phyloP scores from a whole-genome alignment of 1,284 basidiomycete species.

The Cryptococcus sp. region DNA sequence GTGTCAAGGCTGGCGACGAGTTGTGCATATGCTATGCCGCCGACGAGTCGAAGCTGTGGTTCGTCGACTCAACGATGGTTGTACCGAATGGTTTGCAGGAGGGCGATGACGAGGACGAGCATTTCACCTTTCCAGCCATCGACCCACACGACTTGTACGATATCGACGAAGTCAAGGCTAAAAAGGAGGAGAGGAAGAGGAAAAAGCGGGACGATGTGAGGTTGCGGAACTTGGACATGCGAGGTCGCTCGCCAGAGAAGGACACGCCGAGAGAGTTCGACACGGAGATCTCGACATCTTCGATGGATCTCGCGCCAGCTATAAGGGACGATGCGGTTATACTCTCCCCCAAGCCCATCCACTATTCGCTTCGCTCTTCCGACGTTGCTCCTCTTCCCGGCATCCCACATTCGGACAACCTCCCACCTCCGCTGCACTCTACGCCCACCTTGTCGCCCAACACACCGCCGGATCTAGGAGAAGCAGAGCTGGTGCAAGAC shows the following conservation, averaged over 20 bases:
- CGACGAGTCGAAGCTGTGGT: constrained; percentile 46
- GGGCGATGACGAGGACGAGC: background rate
- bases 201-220: constrained; percentile 1
- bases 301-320: background rate
- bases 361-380: background rate
- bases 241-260: background rate
- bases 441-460: constrained; percentile 10
- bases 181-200: background rate
- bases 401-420: constrained; percentile 10
- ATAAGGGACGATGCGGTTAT: background rate
- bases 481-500: constrained; percentile 21
- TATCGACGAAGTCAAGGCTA: background rate
- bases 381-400: background rate
- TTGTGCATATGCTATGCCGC: constrained; percentile 44
- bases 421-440: constrained; percentile 32
- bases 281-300: background rate
- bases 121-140: background rate
- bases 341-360: constrained; percentile 10
- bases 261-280: too few species aligned
- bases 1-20: constrained; percentile 34
- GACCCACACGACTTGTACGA: constrained; percentile 3
- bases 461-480: constrained; percentile 6
- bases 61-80: constrained; percentile 7
- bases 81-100: too few species aligned
- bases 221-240: background rate